Evolutionary conservation across 805 yeast species (phyloP).

Genomic region (Saccharomycopsis fermentans): DNA sequence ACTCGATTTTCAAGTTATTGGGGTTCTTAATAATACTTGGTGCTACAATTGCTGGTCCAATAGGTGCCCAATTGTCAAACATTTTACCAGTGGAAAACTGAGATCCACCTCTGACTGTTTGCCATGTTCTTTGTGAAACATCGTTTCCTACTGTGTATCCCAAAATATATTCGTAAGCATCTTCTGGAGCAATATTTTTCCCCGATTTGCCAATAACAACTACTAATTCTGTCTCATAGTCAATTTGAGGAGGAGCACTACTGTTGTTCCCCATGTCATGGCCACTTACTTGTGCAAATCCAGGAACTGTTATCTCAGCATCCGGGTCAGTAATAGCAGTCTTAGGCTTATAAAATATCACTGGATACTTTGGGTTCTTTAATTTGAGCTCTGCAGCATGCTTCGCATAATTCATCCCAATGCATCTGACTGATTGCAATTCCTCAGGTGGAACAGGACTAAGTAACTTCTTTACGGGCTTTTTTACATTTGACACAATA

Average conservation of each 20-base stretch:
- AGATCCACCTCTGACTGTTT: constrained; percentile 40
- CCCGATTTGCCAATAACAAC: constrained; percentile 44
- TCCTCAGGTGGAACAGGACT: constrained; percentile 32
- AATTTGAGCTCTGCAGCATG: constrained; percentile 32
- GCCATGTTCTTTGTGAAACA: constrained; percentile 50
- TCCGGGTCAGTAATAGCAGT: constrained; percentile 36
- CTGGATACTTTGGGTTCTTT: constrained; percentile 38
- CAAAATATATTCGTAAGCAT: constrained; percentile 37
- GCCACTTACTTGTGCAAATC: constrained; percentile 25
- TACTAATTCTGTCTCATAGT: constrained; percentile 46
- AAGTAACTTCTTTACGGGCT: constrained; percentile 28
- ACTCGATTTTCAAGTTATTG: constrained; percentile 28
- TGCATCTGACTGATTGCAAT: constrained; percentile 33
- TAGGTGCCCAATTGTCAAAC: constrained; percentile 48
- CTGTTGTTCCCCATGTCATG: constrained; percentile 1
- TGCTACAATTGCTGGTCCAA: constrained; percentile 44
- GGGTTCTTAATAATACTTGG: constrained; percentile 27
- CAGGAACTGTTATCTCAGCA: constrained; percentile 34
- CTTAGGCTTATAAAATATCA: constrained; percentile 41
- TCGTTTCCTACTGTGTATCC: constrained; percentile 50
- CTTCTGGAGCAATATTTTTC: constrained; percentile 30
- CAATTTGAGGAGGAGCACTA: constrained; percentile 27
- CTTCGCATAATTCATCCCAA: constrained; percentile 43
- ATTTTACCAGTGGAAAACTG: constrained; percentile 44
- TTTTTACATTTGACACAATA: constrained; percentile 29